Conservation (phyloP, 176 grass and related monocot genomes). For the Elymus sibiricus region DNA sequence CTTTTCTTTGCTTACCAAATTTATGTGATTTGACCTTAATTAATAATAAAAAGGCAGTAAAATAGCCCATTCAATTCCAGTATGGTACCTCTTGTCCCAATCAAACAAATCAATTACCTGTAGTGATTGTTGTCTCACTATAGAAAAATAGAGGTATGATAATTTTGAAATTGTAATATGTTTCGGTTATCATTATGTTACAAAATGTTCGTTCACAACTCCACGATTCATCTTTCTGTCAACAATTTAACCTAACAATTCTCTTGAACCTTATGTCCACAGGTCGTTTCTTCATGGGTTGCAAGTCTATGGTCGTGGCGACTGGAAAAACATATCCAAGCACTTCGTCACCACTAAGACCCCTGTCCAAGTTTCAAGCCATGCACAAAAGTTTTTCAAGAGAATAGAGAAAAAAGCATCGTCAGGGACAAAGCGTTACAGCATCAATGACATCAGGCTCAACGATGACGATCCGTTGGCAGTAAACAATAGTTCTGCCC, state of each 20-base stretch:
- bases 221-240: not conserved
- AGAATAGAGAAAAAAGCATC: not conserved
- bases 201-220: no score
- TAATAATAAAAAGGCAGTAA: no score
- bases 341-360: not conserved
- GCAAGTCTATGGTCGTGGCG: not conserved
- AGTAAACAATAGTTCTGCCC: not conserved
- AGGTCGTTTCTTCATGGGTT: constrained; percentile 2
- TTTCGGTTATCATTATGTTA: no score
- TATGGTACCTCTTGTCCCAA: no score
- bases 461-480: not conserved
- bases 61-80: no score
- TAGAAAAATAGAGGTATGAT: no score
- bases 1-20: no score
- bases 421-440: not conserved
- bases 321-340: constrained; percentile 9
- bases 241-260: not conserved
- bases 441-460: not conserved
- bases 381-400: constrained; percentile 13
- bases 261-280: not conserved
- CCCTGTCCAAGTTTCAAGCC: not conserved
- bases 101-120: no score
- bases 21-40: no score
- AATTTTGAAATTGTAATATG: not conserved
- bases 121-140: not conserved